phyloP scores from a whole-genome alignment of 1,139 yeast genomes.

The Saccharomycopsis hybrid region DNA sequence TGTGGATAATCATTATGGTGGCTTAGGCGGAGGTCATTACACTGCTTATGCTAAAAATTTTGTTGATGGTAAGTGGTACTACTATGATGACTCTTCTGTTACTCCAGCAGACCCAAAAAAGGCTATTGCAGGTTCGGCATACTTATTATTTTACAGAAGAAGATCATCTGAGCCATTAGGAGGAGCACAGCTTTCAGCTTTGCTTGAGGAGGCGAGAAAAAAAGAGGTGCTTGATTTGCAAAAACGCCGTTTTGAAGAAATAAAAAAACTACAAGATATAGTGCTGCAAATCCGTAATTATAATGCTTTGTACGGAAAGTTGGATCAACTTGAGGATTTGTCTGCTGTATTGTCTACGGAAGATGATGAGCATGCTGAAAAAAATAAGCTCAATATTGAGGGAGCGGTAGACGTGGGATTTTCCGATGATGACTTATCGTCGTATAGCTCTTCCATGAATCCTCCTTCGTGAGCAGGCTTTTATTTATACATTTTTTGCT shows the following conservation, averaged over 20 bases:
- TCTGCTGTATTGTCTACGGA: too few species aligned
- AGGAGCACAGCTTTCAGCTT: slow-evolving; percentile 27
- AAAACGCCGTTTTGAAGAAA: slow-evolving; percentile 6
- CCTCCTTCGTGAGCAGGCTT: not conserved
- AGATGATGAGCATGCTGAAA: too few species aligned
- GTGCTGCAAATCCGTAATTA: slow-evolving; percentile 6
- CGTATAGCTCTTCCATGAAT: slow-evolving; percentile 1
- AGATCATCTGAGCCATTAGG: slow-evolving; percentile 31
- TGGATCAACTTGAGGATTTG: too few species aligned
- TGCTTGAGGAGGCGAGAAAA: slow-evolving; percentile 30
- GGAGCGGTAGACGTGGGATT: not conserved
- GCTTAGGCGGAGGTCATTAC: slow-evolving; percentile 96
- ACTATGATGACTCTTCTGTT: slow-evolving; percentile 83
- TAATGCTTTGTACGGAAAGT: too few species aligned
- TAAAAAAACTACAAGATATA: slow-evolving; percentile 9
- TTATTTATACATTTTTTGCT: not conserved
- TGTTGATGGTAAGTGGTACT: slow-evolving; percentile 77
- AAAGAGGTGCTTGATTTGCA: slow-evolving; percentile 24
- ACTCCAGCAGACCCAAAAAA: slow-evolving; percentile 53
- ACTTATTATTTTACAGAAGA: slow-evolving; percentile 74
- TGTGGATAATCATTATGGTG: slow-evolving; percentile 94
- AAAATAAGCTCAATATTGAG: too few species aligned
- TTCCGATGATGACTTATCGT: slow-evolving; percentile 5
- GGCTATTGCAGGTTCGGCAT: slow-evolving; percentile 74
- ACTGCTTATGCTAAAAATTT: slow-evolving; percentile 84